Conservation (phyloP, 352 stramenopile species). For the Peronosclerospora sorghi region DNA sequence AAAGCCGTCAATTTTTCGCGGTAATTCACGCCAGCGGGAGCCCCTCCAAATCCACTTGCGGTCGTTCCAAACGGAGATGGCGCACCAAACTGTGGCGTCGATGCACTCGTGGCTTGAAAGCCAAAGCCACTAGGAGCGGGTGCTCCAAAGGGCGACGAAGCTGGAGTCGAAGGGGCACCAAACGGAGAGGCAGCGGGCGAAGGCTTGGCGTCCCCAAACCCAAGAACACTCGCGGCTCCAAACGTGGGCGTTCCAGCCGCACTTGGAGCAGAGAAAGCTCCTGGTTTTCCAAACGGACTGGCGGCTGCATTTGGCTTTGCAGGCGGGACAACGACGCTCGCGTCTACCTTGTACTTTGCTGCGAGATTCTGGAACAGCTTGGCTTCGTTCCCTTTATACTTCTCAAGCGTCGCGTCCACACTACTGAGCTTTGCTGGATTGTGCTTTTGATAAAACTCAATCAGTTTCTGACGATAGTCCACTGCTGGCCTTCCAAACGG, state of each 20-base stretch:
- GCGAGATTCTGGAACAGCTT: constrained; percentile 66
- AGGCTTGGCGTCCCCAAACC: constrained; percentile 28
- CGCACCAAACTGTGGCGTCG: constrained; percentile 14
- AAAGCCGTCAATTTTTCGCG: constrained; percentile 50
- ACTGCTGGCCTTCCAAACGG: constrained; percentile 32
- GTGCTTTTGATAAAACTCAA: constrained; percentile 87
- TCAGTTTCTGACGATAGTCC: constrained; percentile 54
- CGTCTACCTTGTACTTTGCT: constrained; percentile 62
- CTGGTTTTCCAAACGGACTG: constrained; percentile 57
- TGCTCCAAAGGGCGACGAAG: constrained; percentile 38
- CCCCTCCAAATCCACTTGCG: constrained; percentile 23
- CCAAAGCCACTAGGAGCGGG: constrained; percentile 17
- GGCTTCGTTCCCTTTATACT: constrained; percentile 83
- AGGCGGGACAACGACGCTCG: constrained; percentile 29
- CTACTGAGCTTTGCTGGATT: constrained; percentile 83
- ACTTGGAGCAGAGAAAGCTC: constrained; percentile 25
- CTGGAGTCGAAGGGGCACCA: constrained; percentile 12
- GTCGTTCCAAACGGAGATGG: constrained; percentile 23
- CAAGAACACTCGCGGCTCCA: constrained; percentile 27
- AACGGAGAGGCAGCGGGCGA: constrained; percentile 28
- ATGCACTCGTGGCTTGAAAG: constrained; percentile 15
- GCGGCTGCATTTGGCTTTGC: constrained; percentile 24
- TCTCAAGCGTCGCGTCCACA: constrained; percentile 80
- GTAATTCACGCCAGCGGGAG: constrained; percentile 25
- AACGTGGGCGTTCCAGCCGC: constrained; percentile 20